A percentile compares a stretch with the other conserved stretches of the same genome.
Conservation (phyloP, 75 land plant species). For the Selaginella tamariscina region DNA sequence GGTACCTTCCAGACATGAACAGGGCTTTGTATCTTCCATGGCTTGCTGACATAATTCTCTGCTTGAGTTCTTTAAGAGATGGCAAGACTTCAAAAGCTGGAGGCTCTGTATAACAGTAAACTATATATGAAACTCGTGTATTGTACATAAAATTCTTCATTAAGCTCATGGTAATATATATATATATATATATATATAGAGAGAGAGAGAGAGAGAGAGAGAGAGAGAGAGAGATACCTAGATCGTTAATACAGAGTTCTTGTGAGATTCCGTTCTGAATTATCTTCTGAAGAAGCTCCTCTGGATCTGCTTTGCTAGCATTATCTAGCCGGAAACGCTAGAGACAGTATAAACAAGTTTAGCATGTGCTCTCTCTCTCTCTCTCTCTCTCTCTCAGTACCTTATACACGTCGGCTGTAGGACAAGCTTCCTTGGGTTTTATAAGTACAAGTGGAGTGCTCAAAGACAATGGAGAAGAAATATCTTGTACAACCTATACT, state of each 20-base stretch:
- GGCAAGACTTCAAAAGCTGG: slow-evolving; percentile 97
- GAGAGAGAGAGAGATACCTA: slow-evolving; percentile 37
- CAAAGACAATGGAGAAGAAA: slow-evolving; percentile 53
- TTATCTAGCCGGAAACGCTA: slow-evolving; percentile 61
- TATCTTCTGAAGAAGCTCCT: slow-evolving; percentile 51
- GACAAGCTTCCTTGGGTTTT: slow-evolving; percentile 77
- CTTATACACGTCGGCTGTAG: slow-evolving; percentile 95
- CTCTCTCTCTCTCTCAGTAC: slow-evolving; percentile 21
- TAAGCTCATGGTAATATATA: too few relatives aligned
- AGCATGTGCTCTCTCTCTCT: background rate
- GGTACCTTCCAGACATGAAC: slow-evolving; percentile 96
- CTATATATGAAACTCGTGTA: background rate
- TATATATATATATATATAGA: too few relatives aligned
- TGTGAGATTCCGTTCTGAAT: slow-evolving; percentile 65
- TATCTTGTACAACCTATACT: slow-evolving; percentile 63
- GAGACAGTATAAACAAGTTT: slow-evolving; percentile 13
- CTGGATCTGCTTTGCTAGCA: slow-evolving; percentile 66
- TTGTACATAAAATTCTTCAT: background rate
- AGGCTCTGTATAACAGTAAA: slow-evolving; percentile 39
- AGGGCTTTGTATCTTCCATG: slow-evolving; percentile 84
- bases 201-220: background rate
- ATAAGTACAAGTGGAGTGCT: slow-evolving; percentile 85
- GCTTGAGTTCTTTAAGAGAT: slow-evolving; percentile 64
- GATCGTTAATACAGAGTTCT: slow-evolving; percentile 79
- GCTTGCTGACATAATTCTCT: slow-evolving; percentile 56